These are phyloP conservation scores for Silybum marianum DNA, from an alignment of 129 eudicot species.

Conservation along the genomic window DNA sequence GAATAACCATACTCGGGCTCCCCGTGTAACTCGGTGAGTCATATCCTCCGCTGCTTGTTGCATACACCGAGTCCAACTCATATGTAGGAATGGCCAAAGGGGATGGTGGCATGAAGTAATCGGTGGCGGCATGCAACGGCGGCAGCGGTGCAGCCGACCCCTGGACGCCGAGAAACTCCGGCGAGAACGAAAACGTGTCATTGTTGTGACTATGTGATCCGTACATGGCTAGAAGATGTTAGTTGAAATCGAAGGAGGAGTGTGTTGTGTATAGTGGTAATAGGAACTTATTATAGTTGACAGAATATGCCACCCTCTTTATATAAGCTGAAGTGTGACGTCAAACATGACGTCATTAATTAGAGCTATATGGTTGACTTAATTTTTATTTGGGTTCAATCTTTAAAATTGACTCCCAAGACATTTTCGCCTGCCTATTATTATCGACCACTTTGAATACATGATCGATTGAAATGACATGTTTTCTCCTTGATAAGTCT, in stretches of 20 bases:
- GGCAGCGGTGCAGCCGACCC: constrained; percentile 11
- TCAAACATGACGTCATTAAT: constrained; percentile 12
- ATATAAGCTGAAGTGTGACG: constrained; percentile 35
- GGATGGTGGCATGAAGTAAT: constrained; percentile 23
- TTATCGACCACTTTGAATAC: constrained; percentile 14
- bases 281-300: background rate
- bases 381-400: background rate
- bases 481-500: constrained; percentile 17
- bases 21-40: constrained; percentile 33
- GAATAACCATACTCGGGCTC: constrained; percentile 27
- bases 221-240: constrained; percentile 25
- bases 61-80: constrained; percentile 36
- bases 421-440: constrained; percentile 28
- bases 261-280: constrained; percentile 29
- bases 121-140: background rate
- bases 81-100: constrained; percentile 31
- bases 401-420: constrained; percentile 14
- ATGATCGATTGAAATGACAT: constrained; percentile 18
- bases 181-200: constrained; percentile 27
- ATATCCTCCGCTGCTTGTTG: constrained; percentile 39
- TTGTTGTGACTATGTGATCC: constrained; percentile 36
- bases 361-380: constrained; percentile 27
- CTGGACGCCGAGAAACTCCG: constrained; percentile 9
- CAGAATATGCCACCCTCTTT: constrained; percentile 23
- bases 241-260: constrained; percentile 1